Evolutionary conservation across 1,284 basidiomycete genomes (phyloP), one percentile per base, ranked within the genome.

Genomic region (Puccinia horiana): DNA sequence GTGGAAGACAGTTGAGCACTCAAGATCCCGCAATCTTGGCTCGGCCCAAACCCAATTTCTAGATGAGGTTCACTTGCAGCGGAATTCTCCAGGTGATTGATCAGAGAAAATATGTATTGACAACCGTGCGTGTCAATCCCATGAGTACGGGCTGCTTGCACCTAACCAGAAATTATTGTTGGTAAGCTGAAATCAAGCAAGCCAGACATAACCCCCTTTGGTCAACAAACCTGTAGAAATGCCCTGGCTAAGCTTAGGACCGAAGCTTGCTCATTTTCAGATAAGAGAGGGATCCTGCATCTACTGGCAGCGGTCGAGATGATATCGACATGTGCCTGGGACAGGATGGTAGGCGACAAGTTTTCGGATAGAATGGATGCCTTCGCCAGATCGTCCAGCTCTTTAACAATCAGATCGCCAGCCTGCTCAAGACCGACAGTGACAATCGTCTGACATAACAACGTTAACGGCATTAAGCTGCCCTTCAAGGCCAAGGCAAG

Each of bases 61-160:
- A 29, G 8, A 58, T 44, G 37, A 61, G 18, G 37, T 49, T 42
- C 26, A 32, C 40, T 47, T 35, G 32, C 67, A 49, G n/a, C n/a
- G 12, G 23, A 42, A 29, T 47, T 29, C 9, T 52, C 26, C 26
- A 74, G 26, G n/a, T 65, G 47, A 40, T 67, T 26, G 32, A 81
- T 23, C n/a, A 81, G 20, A 6, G 72, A 75, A 29, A 81, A 81
- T n/a, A 81, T 61, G 63, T 81, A 81, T 65, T 73, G 80, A 44
- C 54, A 52, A n/a, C 80, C 80, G 44, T 67, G 26, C 44, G 18
- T 16, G 26, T 81, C 80, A 14, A 81, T 67, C 49, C 80, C 80
- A 49, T 72, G 58, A 49, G 9, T 52, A 23, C 44, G 49, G 44
- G 78, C 67, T 18, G 35, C 49, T 73, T 72, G 67, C n/a, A 80